phyloP scores from a whole-genome alignment of 495 filamentous ascomycete species.

The Apiosordaria backusii region DNA sequence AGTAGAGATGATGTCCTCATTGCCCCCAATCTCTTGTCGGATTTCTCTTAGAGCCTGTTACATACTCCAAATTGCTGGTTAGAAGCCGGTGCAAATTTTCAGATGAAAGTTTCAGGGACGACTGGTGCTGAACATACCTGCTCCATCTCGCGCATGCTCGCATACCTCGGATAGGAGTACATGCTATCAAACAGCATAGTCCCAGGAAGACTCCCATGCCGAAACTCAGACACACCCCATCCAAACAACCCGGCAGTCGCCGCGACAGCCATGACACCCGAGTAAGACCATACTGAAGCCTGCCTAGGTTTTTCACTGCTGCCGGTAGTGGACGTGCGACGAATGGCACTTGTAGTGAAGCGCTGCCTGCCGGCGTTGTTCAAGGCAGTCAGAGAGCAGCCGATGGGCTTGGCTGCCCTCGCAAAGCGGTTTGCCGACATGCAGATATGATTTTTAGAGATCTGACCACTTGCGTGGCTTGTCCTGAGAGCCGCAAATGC shows the following conservation, averaged over 20 bases:
- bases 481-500: slow-evolving; percentile 19
- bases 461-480: no score
- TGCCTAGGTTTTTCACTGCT: slow-evolving; percentile 4
- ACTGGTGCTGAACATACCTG: slow-evolving; percentile 36
- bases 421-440: slow-evolving; percentile 32
- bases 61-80: no score
- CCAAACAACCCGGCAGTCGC: slow-evolving; percentile 41
- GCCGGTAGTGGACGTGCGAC: slow-evolving; percentile 19
- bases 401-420: slow-evolving; percentile 31
- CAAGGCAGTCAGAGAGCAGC: slow-evolving; percentile 22
- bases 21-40: slow-evolving; percentile 55
- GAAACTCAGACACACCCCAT: slow-evolving; percentile 36
- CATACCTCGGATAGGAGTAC: slow-evolving; percentile 41
- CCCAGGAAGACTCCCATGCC: slow-evolving; percentile 26
- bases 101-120: neutral
- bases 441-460: slow-evolving; percentile 17
- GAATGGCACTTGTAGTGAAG: slow-evolving; percentile 25
- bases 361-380: slow-evolving; percentile 14
- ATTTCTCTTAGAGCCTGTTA: slow-evolving; percentile 48
- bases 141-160: slow-evolving; percentile 48
- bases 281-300: slow-evolving; percentile 31
- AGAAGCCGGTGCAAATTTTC: neutral
- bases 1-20: slow-evolving; percentile 67
- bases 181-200: slow-evolving; percentile 41
- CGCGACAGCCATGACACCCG: slow-evolving; percentile 39